Base-by-base conservation (phyloP, 2,329 filamentous ascomycete species). In the Xylariaceae sp. region DNA sequence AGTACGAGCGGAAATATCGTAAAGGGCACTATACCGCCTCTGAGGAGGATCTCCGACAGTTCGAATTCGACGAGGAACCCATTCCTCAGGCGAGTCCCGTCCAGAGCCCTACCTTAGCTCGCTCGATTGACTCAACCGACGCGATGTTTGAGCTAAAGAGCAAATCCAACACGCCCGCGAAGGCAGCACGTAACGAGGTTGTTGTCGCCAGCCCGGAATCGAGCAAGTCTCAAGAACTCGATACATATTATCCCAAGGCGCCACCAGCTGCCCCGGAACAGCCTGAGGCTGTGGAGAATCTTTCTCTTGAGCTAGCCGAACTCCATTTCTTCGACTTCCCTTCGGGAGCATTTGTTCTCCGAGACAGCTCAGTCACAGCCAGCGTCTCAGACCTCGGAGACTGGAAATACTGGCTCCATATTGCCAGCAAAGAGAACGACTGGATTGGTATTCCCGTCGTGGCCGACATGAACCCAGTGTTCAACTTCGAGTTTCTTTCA, bases 401-500 rank as follows among this genome's bases (percentile, higher is more conserved):
- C 58, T 99, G 94, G 94, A 84, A 94, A 65, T 99, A 97, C 76
- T 97, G 92, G 92, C 79, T 99, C 37, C 90, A 97, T 70, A 88
- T 97, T 57, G 83, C 84, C 48, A 87, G 88, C 62, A 80, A 84
- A 45, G 85, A 90, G 39, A 87, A 86, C 69, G 86, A 92, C 56
- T 97, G 92, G 90, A 79, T 99, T 2, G 92, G 92, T 18, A 90
- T 96, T 65, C 83, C 88, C 2, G 85, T 99, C 35, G 80, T 92
- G 35, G 88, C 90, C 5, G 94, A 99, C 67, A 91, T 97, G 74
- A 97, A 97, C 68, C 94, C 94, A 0, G 92, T 99, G 17, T 99
- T 97, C 80, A 97, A 97, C 76, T 97, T 97, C 66, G 94, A 99
- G 73, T 97, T 93, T 69, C 81, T 96, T n/a, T 97, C 93, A 0